Evolutionary conservation across 192 early-diverging fungal genomes (phyloP).

Genomic region (Paraglomus brasilianum): DNA sequence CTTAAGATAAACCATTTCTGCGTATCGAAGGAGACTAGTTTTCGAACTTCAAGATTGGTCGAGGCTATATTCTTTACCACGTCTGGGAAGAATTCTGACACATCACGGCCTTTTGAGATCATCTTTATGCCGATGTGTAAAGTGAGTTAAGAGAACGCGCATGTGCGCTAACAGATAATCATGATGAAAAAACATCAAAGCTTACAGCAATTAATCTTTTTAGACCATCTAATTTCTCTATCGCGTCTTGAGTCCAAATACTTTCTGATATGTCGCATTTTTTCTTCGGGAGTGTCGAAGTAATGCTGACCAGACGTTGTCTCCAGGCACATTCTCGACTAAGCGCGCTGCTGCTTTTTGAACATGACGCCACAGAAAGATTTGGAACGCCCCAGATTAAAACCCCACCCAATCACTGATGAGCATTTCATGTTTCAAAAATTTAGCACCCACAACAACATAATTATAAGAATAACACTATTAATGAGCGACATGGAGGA

Average conservation of each 20-base stretch:
- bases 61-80: conserved; percentile 98
- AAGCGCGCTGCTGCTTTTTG: no score
- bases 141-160: neutral
- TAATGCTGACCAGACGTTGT: conserved; percentile 69
- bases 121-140: conserved; percentile 59
- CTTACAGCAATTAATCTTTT: conserved; percentile 86
- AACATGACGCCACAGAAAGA: no score
- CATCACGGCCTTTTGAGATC: conserved; percentile 88
- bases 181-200: neutral
- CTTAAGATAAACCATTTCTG: conserved; percentile 69
- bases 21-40: conserved; percentile 93
- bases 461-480: no score
- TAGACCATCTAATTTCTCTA: conserved; percentile 84
- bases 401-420: no score
- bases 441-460: no score
- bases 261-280: conserved; percentile 70
- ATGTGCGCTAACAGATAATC: neutral
- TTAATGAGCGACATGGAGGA: no score
- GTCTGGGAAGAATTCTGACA: conserved; percentile 87
- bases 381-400: no score
- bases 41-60: conserved; percentile 82
- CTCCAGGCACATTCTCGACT: conserved; percentile 80
- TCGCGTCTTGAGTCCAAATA: conserved; percentile 81
- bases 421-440: no score
- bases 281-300: conserved; percentile 89